Conservation (phyloP, 1,284 basidiomycete species). For the Boletus semigastroideus region DNA sequence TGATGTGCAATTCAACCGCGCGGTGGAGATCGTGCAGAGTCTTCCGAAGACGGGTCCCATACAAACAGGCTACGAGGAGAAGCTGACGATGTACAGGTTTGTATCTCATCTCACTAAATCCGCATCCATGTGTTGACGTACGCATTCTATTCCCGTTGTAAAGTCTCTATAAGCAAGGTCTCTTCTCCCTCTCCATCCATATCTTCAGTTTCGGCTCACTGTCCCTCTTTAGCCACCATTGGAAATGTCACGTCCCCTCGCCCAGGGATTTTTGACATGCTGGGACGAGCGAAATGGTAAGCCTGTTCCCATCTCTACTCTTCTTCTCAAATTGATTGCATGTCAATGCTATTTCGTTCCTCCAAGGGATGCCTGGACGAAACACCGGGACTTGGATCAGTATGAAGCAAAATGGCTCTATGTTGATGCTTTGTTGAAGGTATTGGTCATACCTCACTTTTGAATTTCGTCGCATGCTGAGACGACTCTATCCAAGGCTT, state of each 20-base stretch:
- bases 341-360: constrained; percentile 14
- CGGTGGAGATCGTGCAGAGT: constrained; percentile 90
- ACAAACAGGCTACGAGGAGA: constrained; percentile 96
- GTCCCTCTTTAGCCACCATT: constrained; percentile 65
- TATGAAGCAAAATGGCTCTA: constrained; percentile 89
- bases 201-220: constrained; percentile 6
- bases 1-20: constrained; percentile 86
- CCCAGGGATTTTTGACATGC: constrained; percentile 90
- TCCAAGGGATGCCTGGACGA: constrained; percentile 90
- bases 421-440: constrained; percentile 85
- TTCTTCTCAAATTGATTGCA: constrained; percentile 30
- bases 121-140: constrained; percentile 11
- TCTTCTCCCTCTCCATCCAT: constrained; percentile 2
- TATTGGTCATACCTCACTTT: constrained; percentile 31
- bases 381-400: constrained; percentile 78
- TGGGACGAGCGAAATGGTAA: constrained; percentile 93
- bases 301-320: constrained; percentile 15
- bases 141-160: neutral
- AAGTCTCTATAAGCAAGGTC: constrained; percentile 92
- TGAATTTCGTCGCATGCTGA: neutral
- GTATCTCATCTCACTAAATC: constrained; percentile 19
- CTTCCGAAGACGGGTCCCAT: constrained; percentile 94
- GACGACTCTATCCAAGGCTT: constrained; percentile 48
- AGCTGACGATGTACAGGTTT: constrained; percentile 90
- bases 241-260: constrained; percentile 80